Evolutionary conservation across 495 filamentous ascomycete genomes (phyloP).

Genomic region (Annulohypoxylon stygium): DNA sequence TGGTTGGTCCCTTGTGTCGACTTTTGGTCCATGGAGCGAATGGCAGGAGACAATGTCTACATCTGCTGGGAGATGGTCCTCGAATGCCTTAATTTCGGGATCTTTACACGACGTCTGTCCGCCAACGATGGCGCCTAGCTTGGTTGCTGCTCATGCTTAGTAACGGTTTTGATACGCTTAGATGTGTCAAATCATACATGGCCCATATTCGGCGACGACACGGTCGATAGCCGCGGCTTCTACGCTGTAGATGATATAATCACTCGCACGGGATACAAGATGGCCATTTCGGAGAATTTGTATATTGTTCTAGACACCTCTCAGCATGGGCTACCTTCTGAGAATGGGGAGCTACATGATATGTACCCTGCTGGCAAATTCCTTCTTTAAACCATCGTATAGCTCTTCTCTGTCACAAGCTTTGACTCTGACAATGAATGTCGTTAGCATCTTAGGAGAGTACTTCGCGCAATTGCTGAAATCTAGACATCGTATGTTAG

Average conservation of each 20-base stretch:
- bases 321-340: constrained; percentile 66
- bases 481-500: constrained; percentile 28
- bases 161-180: constrained; percentile 22
- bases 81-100: constrained; percentile 94
- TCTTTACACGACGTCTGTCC: constrained; percentile 99
- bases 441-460: constrained; percentile 23
- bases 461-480: constrained; percentile 20
- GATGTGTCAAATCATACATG: constrained; percentile 72
- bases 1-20: constrained; percentile 88
- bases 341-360: constrained; percentile 50
- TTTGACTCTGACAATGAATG: constrained; percentile 76
- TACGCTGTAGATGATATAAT: constrained; percentile 98
- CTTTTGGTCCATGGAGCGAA: constrained; percentile 93
- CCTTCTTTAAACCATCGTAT: constrained; percentile 78
- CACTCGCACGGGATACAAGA: constrained; percentile 91
- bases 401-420: constrained; percentile 92
- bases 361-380: constrained; percentile 79
- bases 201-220: constrained; percentile 87
- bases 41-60: constrained; percentile 97
- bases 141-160: constrained; percentile 75
- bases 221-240: constrained; percentile 90
- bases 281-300: constrained; percentile 91
- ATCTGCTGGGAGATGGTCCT: constrained; percentile 85
- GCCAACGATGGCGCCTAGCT: constrained; percentile 91
- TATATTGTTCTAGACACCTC: constrained; percentile 73